Percentiles rank a stretch among this genome's conserved stretches.
These are phyloP conservation scores for Novymonas esmeraldas DNA, from an alignment of 208 protist species.

Conservation along the genomic window DNA sequence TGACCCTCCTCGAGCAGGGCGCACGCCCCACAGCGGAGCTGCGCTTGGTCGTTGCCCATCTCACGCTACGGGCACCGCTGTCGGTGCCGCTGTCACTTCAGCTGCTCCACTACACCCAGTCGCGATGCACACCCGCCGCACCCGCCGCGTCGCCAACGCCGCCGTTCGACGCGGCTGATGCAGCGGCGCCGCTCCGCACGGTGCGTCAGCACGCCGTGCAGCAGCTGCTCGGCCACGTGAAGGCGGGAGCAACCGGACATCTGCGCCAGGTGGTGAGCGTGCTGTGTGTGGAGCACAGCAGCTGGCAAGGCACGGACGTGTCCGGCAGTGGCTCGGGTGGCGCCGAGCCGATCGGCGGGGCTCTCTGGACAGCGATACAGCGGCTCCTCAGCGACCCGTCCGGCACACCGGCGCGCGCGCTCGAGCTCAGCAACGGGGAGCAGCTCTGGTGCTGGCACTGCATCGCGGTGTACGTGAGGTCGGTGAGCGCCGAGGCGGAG, in stretches of 20 bases:
- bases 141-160: too few species aligned
- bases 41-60: slow-evolving; percentile 26
- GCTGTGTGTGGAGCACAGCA: slow-evolving; percentile 20
- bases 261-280: slow-evolving; percentile 5
- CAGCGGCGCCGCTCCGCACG: slow-evolving; percentile 5
- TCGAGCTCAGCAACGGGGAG: slow-evolving; percentile 2
- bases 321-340: not conserved
- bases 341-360: not conserved
- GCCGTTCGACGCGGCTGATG: too few species aligned
- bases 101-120: slow-evolving; percentile 19
- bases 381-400: not conserved
- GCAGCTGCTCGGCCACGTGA: slow-evolving; percentile 2
- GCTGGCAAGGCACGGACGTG: not conserved
- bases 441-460: slow-evolving; percentile 32
- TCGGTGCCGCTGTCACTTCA: slow-evolving; percentile 26
- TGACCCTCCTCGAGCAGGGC: slow-evolving; percentile 11
- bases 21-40: slow-evolving; percentile 6
- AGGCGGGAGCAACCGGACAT: not conserved
- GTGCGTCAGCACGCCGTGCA: slow-evolving; percentile 11
- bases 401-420: not conserved
- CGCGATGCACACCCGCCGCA: not conserved
- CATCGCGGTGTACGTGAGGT: slow-evolving; percentile 19
- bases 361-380: slow-evolving; percentile 10
- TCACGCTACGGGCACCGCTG: slow-evolving; percentile 15
- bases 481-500: not conserved